Evolutionary conservation across 2,329 filamentous ascomycete genomes (phyloP), one percentile per base, ranked within the genome.

Genomic region (Beauveria bassiana): DNA sequence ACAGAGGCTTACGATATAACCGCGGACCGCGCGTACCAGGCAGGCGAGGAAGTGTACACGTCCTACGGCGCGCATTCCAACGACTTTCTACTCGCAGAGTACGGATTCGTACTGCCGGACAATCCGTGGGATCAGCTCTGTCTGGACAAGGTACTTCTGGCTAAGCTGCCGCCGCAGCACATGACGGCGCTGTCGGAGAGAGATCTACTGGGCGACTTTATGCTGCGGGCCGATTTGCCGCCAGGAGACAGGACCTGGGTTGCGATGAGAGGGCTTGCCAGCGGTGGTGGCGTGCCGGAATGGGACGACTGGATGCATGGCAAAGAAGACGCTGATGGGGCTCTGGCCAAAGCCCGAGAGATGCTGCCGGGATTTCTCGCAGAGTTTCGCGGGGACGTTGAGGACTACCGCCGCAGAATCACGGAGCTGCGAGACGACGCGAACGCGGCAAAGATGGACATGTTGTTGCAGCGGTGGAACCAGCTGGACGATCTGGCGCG

Each of bases 81-180:
- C 64, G 89, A 92, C 69, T 88, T 89, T 66, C 73, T 92, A 20
- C 79, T 92, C 1, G 81, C 84, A 0, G 89, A 92, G 72, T 93
- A 84, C 65, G 81, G 81, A 5, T 84, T 84, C 65, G 69, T 79
- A 12, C 66, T 72, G 18, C 79, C 81, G 58, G 67, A 71, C 16
- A 84, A 84, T 61, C 69, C 71, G 34, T 38, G 67, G 69, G 82
- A 84, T 42, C 54, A 18, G 31, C 24, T 58, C 34, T 50, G 22
- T 18, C 26, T 49, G 16, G 55, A 40, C 55, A 22, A 14, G 14
- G 14, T 40, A 16, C 20, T 58, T 31, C n/a, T 58, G 6, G n/a
- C 20, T 20, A 49, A 34, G n/a, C 5, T 57, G 14, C 26, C 28
- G 28, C 14, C 43, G 42, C 20, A 31, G 54, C 54, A 26, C 24